Base-by-base conservation (phyloP, 805 yeast species). In the Schizosaccharomyces octosporus region DNA sequence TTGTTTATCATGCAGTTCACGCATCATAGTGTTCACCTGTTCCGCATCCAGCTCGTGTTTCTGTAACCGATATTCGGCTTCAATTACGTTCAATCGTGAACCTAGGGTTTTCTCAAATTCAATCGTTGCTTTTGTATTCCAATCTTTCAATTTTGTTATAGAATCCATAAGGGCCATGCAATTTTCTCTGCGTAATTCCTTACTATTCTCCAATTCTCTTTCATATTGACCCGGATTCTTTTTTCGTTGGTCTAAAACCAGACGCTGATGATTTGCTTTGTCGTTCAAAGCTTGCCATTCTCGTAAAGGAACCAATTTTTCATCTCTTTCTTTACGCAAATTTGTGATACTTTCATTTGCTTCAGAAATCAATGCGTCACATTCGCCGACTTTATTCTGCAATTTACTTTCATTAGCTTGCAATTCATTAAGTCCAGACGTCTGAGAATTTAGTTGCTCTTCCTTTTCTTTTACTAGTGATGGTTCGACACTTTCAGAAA, bases 111-210 rank as follows among this genome's bases (percentile, higher is more conserved):
- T 41, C 9, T 36, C 43, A 24, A 39, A 36, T 9, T 27, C 27
- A 36, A 29, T 36, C 13, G 48, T 21, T 21, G 48, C 24, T 57
- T 21, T 29, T 9, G 36, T 27, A 7, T n/a, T 15, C 27, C 11
- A 6, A 7, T 39, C 43, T 17, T 57, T 41, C 24, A 41, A 11
- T 57, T 57, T 57, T 7, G 11, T n/a, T n/a, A 57, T 17, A n/a
- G 42, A 27, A 27, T 57, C 11, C 31, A 21, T n/a, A 57, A 39
- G 42, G 13, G 31, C 60, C 21, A 15, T 36, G 19, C 27, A 57
- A 54, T 64, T 64, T 17, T 66, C 63, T 39, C 64, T 64, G 11
- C 57, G 31, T 7, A 17, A 24, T 19, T 7, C 36, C 27, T 51
- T 29, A 21, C 21, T 21, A 17, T 6, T 51, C 29, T 51, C 57